Base-by-base conservation (phyloP, 257 asterid species). In the Jasminum sambac region DNA sequence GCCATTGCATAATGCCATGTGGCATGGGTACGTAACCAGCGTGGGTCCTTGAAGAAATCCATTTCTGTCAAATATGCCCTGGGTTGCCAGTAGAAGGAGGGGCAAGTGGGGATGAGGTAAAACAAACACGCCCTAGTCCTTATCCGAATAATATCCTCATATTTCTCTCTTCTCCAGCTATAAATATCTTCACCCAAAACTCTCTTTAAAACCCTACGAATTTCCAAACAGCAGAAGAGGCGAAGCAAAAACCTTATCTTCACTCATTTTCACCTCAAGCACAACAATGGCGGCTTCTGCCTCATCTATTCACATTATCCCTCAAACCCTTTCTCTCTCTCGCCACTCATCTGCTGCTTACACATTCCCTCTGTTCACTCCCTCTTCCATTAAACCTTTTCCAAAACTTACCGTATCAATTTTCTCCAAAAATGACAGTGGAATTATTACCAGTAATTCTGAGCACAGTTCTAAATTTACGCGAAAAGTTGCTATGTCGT, bases 261-360 rank as follows among this genome's bases (percentile, higher is more conserved):
- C 59, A 11, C 21, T 23, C 38, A n/a, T 41, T 46, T 30, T 23
- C 38, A n/a, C 34, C 58, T 23, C 59, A 36, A 5, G 4, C 13
- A 3, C 26, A 73, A 34, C 41, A 19, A 88, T 90, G 97, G 92
- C 95, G 40, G 83, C 95, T 85, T 90, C 60, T 77, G 82, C 39
- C 74, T 78, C 73, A 86, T 90, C 66, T 80, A 88, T 55, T 55
- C 62, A 55, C 30, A 76, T 90, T 71, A 73, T 85, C 14, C 90
- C 96, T 2, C 89, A 84, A 74, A 74, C 93, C 78, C 84, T 87
- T 6, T 75, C 76, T 59, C 74, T 70, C 69, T 81, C 67, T 70
- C 83, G 63, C 68, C 57, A 80, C 13, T 69, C 84, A 36, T 74
- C 48, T 63, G 34, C 72, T 63, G 72, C 68, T 79, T 39, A 74